Percentiles rank a stretch among this genome's conserved stretches.
phyloP scores from a whole-genome alignment of 2,329 filamentous ascomycete genomes.

The Hypomyces rosellus region DNA sequence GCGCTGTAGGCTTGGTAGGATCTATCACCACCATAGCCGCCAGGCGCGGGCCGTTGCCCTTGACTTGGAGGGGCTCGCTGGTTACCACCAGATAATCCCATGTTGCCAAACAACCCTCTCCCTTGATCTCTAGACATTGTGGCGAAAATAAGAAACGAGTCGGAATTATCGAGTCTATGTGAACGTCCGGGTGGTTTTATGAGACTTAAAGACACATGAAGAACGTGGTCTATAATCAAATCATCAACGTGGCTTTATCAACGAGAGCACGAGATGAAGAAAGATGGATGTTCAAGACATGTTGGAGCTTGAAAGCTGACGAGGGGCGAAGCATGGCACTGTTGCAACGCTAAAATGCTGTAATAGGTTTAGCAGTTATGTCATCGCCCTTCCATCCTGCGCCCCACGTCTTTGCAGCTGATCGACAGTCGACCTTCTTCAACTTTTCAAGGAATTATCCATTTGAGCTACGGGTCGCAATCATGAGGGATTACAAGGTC shows the following conservation, averaged over 20 bases:
- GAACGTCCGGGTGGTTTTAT: background rate
- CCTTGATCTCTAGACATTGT: conserved; percentile 27
- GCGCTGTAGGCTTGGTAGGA: conserved; percentile 26
- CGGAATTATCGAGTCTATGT: too few relatives aligned
- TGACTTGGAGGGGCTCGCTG: conserved; percentile 20
- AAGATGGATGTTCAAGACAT: conserved; percentile 4
- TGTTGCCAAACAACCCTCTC: conserved; percentile 21
- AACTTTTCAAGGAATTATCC: too few relatives aligned
- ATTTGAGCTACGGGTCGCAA: too few relatives aligned
- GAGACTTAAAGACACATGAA: background rate
- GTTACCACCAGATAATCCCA: conserved; percentile 23
- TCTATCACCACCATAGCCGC: conserved; percentile 16
- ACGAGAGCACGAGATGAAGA: background rate
- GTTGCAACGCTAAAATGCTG: background rate
- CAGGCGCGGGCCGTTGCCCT: conserved; percentile 18
- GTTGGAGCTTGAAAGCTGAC: conserved; percentile 4
- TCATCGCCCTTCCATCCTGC: conserved; percentile 6
- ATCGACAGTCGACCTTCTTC: too few relatives aligned
- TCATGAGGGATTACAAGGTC: too few relatives aligned
- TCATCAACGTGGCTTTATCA: too few relatives aligned
- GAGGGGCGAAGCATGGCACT: background rate
- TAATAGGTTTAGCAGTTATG: conserved; percentile 4
- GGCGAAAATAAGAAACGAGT: background rate
- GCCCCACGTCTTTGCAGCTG: too few relatives aligned
- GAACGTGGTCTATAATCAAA: too few relatives aligned